phyloP scores from a whole-genome alignment of 768 basidiomycete genomes.

The Glaciozyma martinii region DNA sequence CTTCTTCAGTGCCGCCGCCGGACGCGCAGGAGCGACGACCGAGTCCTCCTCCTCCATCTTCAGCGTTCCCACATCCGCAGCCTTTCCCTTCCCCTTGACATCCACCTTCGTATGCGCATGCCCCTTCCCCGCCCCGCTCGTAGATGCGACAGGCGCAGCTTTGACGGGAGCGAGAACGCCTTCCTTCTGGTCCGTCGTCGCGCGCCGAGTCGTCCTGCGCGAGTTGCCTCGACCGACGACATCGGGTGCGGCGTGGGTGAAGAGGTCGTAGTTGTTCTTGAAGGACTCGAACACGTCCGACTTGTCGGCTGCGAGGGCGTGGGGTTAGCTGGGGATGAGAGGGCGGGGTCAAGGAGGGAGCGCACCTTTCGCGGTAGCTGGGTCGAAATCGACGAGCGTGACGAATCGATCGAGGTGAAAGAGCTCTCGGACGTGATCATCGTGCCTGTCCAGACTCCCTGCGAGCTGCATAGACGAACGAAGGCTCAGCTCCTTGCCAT shows the following conservation, averaged over 20 bases:
- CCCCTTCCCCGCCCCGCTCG: not conserved
- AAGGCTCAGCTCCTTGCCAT: not conserved
- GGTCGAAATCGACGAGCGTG: slow-evolving; percentile 67
- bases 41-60: not conserved
- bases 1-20: not conserved
- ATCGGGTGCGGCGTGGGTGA: slow-evolving; percentile 15
- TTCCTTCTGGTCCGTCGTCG: slow-evolving; percentile 15
- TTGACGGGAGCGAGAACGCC: slow-evolving; percentile 2
- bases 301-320: slow-evolving; percentile 15
- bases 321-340: slow-evolving; percentile 39
- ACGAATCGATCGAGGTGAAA: slow-evolving; percentile 82
- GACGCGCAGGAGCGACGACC: not conserved
- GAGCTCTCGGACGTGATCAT: slow-evolving; percentile 62
- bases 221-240: not conserved
- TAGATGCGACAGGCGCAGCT: not conserved
- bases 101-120: slow-evolving; percentile 6
- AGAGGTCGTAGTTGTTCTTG: slow-evolving; percentile 30
- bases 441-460: slow-evolving; percentile 25
- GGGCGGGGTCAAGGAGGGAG: slow-evolving; percentile 50
- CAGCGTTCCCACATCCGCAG: not conserved
- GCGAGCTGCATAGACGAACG: slow-evolving; percentile 8
- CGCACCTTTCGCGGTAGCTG: slow-evolving; percentile 64
- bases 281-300: slow-evolving; percentile 28
- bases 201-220: slow-evolving; percentile 16
- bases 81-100: slow-evolving; percentile 24